Conservation (phyloP, 73 alveolate genomes). For the Paramecium pentaurelia region DNA sequence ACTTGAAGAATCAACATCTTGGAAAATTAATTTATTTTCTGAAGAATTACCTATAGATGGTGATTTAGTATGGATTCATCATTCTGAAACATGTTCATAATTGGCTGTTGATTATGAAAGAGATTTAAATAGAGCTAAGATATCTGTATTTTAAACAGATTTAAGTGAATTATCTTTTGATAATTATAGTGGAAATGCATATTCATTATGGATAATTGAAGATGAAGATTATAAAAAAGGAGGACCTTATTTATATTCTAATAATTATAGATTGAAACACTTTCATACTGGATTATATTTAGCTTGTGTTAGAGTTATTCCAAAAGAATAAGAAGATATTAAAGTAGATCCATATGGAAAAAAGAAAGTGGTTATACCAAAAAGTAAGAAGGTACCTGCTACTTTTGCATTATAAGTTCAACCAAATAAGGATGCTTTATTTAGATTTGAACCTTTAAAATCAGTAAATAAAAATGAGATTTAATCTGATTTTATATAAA, state of each 20-base stretch:
- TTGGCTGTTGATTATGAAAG: constrained; percentile 43
- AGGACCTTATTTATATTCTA: constrained; percentile 6
- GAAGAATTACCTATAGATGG: constrained; percentile 6
- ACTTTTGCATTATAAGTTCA: not conserved
- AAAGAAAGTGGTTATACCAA: not conserved
- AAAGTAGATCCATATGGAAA: not conserved
- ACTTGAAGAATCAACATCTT: constrained; percentile 35
- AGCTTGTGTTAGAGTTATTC: not conserved
- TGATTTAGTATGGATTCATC: constrained; percentile 62
- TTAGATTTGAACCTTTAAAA: not conserved
- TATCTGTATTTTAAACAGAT: not conserved
- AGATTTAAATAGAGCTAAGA: constrained; percentile 8
- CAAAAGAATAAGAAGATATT: not conserved
- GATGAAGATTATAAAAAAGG: constrained; percentile 31
- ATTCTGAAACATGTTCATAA: constrained; percentile 52
- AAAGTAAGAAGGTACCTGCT: constrained; percentile 13
- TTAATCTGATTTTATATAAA: constrained; percentile 18
- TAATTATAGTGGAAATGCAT: constrained; percentile 57
- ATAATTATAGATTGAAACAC: constrained; percentile 48
- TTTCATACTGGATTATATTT: constrained; percentile 50
- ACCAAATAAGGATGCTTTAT: not conserved
- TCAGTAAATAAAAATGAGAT: not conserved
- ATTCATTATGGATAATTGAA: constrained; percentile 58
- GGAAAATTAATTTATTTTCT: constrained; percentile 42
- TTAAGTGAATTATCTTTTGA: constrained; percentile 35